Evolutionary conservation across 2,329 filamentous ascomycete genomes (phyloP), one percentile per base, ranked within the genome.

Genomic region (Myriosclerotinia duriaeana): DNA sequence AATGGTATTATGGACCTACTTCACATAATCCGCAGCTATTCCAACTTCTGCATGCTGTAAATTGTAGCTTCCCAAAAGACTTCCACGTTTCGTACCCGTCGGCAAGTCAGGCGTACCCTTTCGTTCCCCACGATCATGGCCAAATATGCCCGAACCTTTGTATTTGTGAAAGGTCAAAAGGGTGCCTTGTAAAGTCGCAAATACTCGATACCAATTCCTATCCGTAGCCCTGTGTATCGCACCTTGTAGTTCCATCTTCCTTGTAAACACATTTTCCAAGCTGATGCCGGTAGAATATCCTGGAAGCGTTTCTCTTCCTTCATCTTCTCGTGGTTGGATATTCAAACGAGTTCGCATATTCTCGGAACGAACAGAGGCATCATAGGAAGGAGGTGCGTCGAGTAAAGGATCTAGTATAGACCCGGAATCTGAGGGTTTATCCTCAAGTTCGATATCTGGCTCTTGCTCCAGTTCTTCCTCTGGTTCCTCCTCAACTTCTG

Each of bases 21-120:
- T 90, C 72, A 84, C 82, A 75, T 90, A 89, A 76, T 93, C 90
- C 20, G 86, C 84, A 12, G 90, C 90, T 69, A 92, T 84, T 14
- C 90, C 90, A 30, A 89, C 85, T 76, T 93, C 90, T 30, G 89
- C 90, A 74, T 92, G 88, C 70, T 91, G 84, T 58, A 93, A 80
- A 63, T 87, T 89, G 75, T 91, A 93, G n/a, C 83, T 84, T 75
- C 82, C 85, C 69, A 91, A 79, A 48, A 92, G 77, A 65, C 80
- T 81, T 26, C 84, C 85, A 68, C 78, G 81, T 70, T 79, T 83
- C 53, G 84, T 77, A 79, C 78, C 88, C 52, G 78, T 80, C 38
- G 80, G 84, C 71, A 79, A 81, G 73, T 83, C 82, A 22, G 81
- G 80, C 68, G 78, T 80, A 67, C 83, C 78, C 22, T 80, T 80